phyloP scores from a whole-genome alignment of 306 rosid genomes.

The Crataegus laevigata region DNA sequence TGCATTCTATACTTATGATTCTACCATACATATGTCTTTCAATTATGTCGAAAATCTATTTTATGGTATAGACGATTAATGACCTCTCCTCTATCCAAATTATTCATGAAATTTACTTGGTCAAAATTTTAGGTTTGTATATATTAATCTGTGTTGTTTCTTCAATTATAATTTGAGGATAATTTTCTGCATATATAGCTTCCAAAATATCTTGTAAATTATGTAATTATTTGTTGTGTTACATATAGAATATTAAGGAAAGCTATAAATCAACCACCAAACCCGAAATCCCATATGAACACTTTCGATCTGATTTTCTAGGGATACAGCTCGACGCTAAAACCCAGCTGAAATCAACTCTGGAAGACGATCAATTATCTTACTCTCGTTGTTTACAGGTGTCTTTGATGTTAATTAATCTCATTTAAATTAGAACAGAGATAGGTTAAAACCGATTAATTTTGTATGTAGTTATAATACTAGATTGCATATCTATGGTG shows the following conservation, averaged over 20 bases:
- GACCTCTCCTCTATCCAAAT: neutral
- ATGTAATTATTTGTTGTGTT: neutral
- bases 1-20: neutral
- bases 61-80: neutral
- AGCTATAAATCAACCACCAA: neutral
- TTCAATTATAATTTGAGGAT: neutral
- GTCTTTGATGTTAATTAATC: neutral
- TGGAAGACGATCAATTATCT: neutral
- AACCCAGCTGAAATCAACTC: conserved; percentile 9
- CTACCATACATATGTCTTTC: neutral
- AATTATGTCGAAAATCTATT: neutral
- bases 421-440: neutral
- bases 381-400: neutral
- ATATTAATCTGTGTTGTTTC: neutral
- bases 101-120: neutral
- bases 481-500: neutral
- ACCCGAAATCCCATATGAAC: neutral
- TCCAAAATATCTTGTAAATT: neutral
- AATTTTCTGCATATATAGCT: neutral
- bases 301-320: conserved; percentile 19
- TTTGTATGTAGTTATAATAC: neutral
- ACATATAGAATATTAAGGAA: neutral
- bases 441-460: conserved; percentile 1
- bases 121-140: neutral
- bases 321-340: neutral